phyloP scores from a whole-genome alignment of 352 stramenopile species.

The Globisporangium heterothallicum region DNA sequence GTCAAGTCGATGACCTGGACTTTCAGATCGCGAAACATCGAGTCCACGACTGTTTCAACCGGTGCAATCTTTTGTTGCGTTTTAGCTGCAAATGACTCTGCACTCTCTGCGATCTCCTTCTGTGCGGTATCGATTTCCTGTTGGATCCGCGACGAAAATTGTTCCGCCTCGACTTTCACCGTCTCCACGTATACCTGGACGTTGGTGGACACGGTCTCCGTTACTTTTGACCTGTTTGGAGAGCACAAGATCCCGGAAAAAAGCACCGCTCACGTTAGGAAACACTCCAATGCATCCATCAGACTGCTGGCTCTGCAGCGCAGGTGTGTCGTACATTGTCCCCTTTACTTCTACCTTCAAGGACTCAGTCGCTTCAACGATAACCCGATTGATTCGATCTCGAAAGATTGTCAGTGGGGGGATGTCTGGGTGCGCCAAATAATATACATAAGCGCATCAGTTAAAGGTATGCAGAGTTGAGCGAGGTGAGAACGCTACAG shows the following conservation, averaged over 20 bases:
- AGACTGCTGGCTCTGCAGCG: neutral
- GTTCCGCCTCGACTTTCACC: slow-evolving; percentile 53
- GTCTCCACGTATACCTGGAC: slow-evolving; percentile 50
- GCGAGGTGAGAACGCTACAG: neutral
- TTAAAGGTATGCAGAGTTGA: neutral
- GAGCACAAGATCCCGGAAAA: too few relatives aligned
- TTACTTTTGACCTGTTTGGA: slow-evolving; percentile 48
- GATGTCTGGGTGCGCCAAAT: slow-evolving; percentile 2
- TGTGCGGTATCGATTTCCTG: slow-evolving; percentile 43
- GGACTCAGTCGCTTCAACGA: slow-evolving; percentile 35
- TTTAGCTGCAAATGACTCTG: slow-evolving; percentile 15
- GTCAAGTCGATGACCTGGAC: slow-evolving; percentile 9
- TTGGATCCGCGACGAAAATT: slow-evolving; percentile 34
- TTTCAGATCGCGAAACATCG: slow-evolving; percentile 17
- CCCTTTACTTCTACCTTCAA: slow-evolving; percentile 42
- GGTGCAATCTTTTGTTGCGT: slow-evolving; percentile 7
- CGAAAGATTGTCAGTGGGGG: slow-evolving; percentile 34
- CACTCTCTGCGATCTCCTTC: slow-evolving; percentile 15
- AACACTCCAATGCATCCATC: neutral
- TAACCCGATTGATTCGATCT: slow-evolving; percentile 41
- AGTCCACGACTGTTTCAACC: neutral
- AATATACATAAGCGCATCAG: slow-evolving; percentile 1
- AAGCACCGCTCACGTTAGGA: neutral
- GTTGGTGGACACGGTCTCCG: slow-evolving; percentile 42
- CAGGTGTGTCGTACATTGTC: slow-evolving; percentile 41